A percentile compares a stretch with the other conserved stretches of the same genome.
phyloP scores from a whole-genome alignment of 2,329 filamentous ascomycete genomes.

The Dactylellina parvicollis region DNA sequence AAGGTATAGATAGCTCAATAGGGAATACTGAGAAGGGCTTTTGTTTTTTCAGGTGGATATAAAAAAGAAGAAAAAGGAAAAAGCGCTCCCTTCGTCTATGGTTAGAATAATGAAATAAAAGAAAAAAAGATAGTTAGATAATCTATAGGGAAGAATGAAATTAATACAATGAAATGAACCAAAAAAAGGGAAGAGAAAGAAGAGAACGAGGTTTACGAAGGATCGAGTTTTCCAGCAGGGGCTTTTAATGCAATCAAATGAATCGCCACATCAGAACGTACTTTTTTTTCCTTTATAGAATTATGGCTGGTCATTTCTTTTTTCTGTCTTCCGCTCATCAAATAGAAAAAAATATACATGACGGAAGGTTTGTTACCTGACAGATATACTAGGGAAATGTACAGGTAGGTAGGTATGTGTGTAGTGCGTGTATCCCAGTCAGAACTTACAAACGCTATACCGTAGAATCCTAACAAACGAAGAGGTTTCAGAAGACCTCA shows the following conservation, averaged over 20 bases:
- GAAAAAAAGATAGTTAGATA: neutral
- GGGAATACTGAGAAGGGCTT: too few species aligned
- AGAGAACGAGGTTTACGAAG: neutral
- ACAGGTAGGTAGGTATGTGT: neutral
- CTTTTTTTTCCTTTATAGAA: too few species aligned
- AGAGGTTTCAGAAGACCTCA: neutral
- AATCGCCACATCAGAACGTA: neutral
- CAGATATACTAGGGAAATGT: conserved; percentile 6
- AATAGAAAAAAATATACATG: conserved; percentile 15
- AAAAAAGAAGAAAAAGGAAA: neutral
- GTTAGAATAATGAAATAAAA: neutral
- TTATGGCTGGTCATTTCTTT: neutral
- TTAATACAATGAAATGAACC: conserved; percentile 30
- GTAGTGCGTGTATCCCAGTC: neutral
- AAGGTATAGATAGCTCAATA: too few species aligned
- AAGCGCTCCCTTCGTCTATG: neutral
- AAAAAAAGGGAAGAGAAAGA: neutral
- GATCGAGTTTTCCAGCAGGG: neutral
- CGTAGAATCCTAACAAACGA: neutral
- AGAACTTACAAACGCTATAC: neutral
- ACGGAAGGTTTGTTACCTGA: conserved; percentile 9
- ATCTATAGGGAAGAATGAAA: neutral
- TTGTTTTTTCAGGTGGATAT: neutral
- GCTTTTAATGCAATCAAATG: neutral
- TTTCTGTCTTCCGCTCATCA: neutral